Evolutionary conservation across 2,329 filamentous ascomycete species (phyloP), one percentile per base, ranked within the genome.

Genomic region (Corinectria fuckeliana): DNA sequence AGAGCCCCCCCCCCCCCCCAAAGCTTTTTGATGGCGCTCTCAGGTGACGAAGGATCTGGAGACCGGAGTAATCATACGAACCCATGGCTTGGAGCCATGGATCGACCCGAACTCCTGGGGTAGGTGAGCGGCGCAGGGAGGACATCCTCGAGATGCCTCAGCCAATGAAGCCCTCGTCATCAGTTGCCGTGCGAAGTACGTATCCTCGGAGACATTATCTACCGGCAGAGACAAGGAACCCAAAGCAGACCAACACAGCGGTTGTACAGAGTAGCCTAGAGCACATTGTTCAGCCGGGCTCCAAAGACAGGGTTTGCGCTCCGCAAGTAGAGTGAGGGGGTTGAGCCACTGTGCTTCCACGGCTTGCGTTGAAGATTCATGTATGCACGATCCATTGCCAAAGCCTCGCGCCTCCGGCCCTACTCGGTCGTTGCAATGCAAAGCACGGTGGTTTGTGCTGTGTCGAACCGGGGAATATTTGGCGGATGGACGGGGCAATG

Each of bases 401-500:
- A 56, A 58, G 39, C 64, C 54, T 50, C 36, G 26, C 44, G 42
- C 38, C 28, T 38, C 39, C 36, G 21, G 50, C 23, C 42, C 26
- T 52, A 50, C 50, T 34, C 36, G 26, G 48, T 30, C 48, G 32
- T n/a, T n/a, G n/a, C n/a, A n/a, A n/a, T 52, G 53, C 39, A 23
- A 39, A 54, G 50, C 56, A 50, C 34, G 41, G 49, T 47, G 48
- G 39, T 39, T 41, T 47, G 25, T 50, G 13, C 16, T 36, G 32
- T 36, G 47, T 38, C 45, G 13, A 30, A 53, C 42, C 39, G 44
- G 26, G 28, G 44, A 44, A 30, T 51, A 44, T 30, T 47, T 30
- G n/a, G 5, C 49, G 42, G 38, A 50, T 52, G 52, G 49, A 52
- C 57, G 56, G 56, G 52, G 64, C 66, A 59, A 67, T 65, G 50